Evolutionary conservation across 306 rosid species (phyloP).

Genomic region (cucumber (Cucumis sativus)): DNA sequence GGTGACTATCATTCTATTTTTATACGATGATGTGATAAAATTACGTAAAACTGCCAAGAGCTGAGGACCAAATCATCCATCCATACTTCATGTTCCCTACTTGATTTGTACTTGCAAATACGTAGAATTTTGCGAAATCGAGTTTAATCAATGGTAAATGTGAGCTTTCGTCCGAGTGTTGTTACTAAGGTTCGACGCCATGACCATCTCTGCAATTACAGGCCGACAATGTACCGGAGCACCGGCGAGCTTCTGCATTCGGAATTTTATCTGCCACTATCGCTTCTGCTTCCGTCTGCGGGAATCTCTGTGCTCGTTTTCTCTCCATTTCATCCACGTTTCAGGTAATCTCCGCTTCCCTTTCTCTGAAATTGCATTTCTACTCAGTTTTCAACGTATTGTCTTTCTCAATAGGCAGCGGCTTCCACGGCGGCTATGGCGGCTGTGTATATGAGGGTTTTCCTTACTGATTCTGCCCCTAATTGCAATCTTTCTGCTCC

Average conservation of each 20-base stretch:
- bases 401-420: constrained; percentile 36
- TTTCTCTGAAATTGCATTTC: neutral
- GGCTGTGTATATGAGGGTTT: constrained; percentile 56
- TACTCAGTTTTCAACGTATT: neutral
- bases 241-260: constrained; percentile 50
- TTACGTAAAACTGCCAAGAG: no score
- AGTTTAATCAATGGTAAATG: no score
- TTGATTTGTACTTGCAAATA: no score
- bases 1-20: no score
- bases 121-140: no score
- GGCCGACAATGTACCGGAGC: constrained; percentile 82
- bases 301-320: constrained; percentile 70
- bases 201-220: constrained; percentile 13
- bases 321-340: constrained; percentile 55
- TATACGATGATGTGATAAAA: no score
- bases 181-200: neutral
- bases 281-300: constrained; percentile 72
- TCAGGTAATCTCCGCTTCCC: constrained; percentile 29
- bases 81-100: no score
- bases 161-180: no score
- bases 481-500: constrained; percentile 38
- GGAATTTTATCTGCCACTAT: constrained; percentile 64
- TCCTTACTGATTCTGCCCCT: constrained; percentile 48
- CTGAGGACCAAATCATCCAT: no score
- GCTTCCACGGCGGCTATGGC: constrained; percentile 39